These are phyloP conservation scores for Fusarium foetens DNA, from an alignment of 2,329 filamentous ascomycete genomes.

Conservation along the genomic window DNA sequence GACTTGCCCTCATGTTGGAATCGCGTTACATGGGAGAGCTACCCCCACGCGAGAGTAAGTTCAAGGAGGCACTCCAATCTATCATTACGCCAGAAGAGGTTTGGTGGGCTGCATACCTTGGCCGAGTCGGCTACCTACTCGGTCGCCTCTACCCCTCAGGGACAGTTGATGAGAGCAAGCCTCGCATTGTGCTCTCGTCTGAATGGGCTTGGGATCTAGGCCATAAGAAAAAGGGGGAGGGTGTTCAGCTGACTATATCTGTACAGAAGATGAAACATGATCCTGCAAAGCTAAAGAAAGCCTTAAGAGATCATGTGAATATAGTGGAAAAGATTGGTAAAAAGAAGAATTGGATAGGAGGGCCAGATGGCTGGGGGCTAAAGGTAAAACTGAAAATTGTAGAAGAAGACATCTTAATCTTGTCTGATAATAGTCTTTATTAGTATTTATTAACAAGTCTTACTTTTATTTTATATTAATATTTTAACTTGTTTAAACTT, in stretches of 20 bases:
- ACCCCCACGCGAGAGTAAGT: conserved; percentile 9
- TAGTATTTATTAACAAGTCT: neutral
- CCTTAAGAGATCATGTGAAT: conserved; percentile 12
- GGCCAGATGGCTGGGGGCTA: conserved; percentile 21
- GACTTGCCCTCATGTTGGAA: conserved; percentile 23
- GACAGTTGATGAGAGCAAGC: conserved; percentile 15
- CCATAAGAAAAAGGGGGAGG: conserved; percentile 9
- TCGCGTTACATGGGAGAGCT: conserved; percentile 29
- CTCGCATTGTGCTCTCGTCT: conserved; percentile 17
- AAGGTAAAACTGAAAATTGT: conserved; percentile 22
- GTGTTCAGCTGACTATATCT: conserved; percentile 11
- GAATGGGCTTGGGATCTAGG: conserved; percentile 23
- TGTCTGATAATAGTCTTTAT: neutral
- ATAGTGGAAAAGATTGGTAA: conserved; percentile 26
- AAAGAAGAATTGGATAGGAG: conserved; percentile 27
- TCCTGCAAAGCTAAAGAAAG: conserved; percentile 19
- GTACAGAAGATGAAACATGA: conserved; percentile 23
- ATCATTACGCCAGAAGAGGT: conserved; percentile 22
- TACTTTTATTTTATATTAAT: neutral
- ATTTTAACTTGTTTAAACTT: neutral
- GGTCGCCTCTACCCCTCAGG: conserved; percentile 18
- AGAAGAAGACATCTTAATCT: conserved; percentile 14
- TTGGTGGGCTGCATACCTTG: conserved; percentile 27
- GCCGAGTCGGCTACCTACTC: conserved; percentile 17
- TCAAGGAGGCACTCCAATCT: conserved; percentile 18